Percentiles rank a stretch among this genome's conserved stretches.
Conservation (phyloP, 192 early-diverging fungal species). For the Coemansia sp. region DNA sequence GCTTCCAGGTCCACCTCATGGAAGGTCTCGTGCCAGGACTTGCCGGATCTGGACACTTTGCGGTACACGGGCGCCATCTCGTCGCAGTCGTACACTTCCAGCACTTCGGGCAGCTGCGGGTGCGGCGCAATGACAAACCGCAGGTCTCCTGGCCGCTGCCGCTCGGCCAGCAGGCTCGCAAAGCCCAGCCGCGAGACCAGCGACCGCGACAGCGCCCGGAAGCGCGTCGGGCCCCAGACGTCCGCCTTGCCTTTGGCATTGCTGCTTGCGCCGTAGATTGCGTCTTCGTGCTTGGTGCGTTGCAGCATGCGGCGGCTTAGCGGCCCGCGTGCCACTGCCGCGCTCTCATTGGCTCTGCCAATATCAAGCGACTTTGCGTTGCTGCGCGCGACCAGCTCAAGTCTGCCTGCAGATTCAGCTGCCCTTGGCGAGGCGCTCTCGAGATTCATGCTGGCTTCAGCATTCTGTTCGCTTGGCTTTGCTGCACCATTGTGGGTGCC, state of each 20-base stretch:
- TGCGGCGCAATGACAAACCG: conserved; percentile 46
- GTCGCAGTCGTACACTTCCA: conserved; percentile 45
- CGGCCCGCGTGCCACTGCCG: conserved; percentile 4
- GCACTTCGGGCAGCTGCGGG: conserved; percentile 25
- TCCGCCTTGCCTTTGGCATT: not conserved
- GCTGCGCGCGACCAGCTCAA: no score
- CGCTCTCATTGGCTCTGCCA: not conserved
- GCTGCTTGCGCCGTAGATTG: not conserved
- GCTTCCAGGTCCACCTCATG: conserved; percentile 42
- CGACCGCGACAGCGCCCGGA: conserved; percentile 42
- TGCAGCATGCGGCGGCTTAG: conserved; percentile 34
- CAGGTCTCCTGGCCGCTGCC: conserved; percentile 31
- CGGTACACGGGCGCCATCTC: conserved; percentile 40
- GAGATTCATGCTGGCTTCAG: no score
- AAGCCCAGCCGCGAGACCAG: conserved; percentile 38
- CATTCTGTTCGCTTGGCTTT: no score
- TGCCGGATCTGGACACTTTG: conserved; percentile 44
- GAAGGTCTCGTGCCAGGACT: conserved; percentile 52
- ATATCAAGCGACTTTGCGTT: conserved; percentile 37
- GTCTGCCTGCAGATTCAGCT: no score
- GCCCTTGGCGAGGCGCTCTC: no score
- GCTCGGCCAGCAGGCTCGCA: conserved; percentile 28
- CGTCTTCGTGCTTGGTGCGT: conserved; percentile 31
- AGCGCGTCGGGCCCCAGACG: conserved; percentile 27
- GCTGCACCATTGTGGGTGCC: not conserved